phyloP scores from a whole-genome alignment of 2,329 filamentous ascomycete species.

The Geosmithia putterillii region DNA sequence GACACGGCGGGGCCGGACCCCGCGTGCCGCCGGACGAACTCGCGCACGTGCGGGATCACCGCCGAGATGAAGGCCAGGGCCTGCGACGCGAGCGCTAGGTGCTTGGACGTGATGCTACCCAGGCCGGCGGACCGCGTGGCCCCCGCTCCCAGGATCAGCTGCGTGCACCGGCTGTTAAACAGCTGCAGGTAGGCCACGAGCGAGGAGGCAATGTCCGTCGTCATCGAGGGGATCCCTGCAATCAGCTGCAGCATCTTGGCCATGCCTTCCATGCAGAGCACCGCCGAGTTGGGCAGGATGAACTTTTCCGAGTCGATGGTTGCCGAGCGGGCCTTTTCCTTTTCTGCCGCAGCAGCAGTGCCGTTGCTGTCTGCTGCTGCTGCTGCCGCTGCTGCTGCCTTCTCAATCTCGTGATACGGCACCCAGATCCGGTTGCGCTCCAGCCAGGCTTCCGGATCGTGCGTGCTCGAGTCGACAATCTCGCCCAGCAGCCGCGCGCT shows the following conservation, averaged over 20 bases:
- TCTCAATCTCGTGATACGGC: conserved; percentile 26
- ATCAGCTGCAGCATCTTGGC: conserved; percentile 75
- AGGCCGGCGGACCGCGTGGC: conserved; percentile 80
- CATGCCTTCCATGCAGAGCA: conserved; percentile 70
- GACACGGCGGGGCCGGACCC: conserved; percentile 38
- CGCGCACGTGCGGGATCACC: conserved; percentile 78
- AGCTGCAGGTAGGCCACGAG: conserved; percentile 80
- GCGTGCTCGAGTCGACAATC: conserved; percentile 58
- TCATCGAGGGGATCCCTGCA: conserved; percentile 78
- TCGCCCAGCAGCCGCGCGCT: conserved; percentile 47
- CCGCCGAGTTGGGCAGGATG: conserved; percentile 72
- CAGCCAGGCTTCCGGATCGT: conserved; percentile 56
- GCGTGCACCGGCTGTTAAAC: conserved; percentile 94
- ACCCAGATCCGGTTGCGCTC: conserved; percentile 47
- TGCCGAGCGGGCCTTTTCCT: conserved; percentile 58
- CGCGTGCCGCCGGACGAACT: conserved; percentile 74
- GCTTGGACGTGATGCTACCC: conserved; percentile 93
- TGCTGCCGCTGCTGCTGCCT: conserved; percentile 16
- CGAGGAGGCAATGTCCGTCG: conserved; percentile 64
- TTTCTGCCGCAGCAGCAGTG: conserved; percentile 19
- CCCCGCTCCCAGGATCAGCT: conserved; percentile 88
- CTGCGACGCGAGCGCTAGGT: conserved; percentile 84
- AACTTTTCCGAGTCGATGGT: conserved; percentile 76
- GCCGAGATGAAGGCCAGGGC: conserved; percentile 79
- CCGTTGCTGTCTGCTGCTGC: conserved; percentile 32